These are phyloP conservation scores for Leccinum subfulvum DNA, from an alignment of 1,284 basidiomycete species.

Conservation along the genomic window DNA sequence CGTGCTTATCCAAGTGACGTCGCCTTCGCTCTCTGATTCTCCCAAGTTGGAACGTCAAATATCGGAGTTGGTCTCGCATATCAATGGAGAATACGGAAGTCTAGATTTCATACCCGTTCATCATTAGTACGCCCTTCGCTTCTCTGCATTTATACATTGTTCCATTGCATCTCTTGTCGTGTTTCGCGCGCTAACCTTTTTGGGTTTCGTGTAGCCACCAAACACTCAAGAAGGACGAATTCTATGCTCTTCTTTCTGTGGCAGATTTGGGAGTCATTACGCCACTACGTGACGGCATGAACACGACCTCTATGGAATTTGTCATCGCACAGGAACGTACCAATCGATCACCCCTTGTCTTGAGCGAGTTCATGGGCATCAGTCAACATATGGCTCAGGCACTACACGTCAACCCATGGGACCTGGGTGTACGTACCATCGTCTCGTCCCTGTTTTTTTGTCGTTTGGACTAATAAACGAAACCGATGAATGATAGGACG, in stretches of 20 bases:
- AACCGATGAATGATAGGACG: conserved; percentile 52
- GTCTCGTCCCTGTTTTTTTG: neutral
- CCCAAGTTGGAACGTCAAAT: conserved; percentile 93
- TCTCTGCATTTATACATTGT: neutral
- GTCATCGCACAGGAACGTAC: conserved; percentile 89
- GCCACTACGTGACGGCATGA: conserved; percentile 96
- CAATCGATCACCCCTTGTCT: conserved; percentile 82
- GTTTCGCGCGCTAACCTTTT: neutral
- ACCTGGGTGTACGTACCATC: conserved; percentile 58
- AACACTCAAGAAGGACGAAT: conserved; percentile 96
- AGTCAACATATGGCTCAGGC: conserved; percentile 84
- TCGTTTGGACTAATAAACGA: neutral
- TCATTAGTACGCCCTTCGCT: conserved; percentile 75
- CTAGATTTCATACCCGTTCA: conserved; percentile 98
- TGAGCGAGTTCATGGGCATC: conserved; percentile 98
- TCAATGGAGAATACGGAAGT: conserved; percentile 95
- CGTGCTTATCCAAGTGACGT: conserved; percentile 88
- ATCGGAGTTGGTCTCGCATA: conserved; percentile 92
- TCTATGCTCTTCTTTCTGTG: conserved; percentile 93
- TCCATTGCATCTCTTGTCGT: neutral
- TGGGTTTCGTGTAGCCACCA: conserved; percentile 68
- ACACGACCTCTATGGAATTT: conserved; percentile 98
- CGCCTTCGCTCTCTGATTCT: conserved; percentile 91
- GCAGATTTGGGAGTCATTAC: conserved; percentile 97
- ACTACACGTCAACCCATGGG: conserved; percentile 87